Conservation (phyloP, 1,284 basidiomycete species). For the Tremellales sp. region DNA sequence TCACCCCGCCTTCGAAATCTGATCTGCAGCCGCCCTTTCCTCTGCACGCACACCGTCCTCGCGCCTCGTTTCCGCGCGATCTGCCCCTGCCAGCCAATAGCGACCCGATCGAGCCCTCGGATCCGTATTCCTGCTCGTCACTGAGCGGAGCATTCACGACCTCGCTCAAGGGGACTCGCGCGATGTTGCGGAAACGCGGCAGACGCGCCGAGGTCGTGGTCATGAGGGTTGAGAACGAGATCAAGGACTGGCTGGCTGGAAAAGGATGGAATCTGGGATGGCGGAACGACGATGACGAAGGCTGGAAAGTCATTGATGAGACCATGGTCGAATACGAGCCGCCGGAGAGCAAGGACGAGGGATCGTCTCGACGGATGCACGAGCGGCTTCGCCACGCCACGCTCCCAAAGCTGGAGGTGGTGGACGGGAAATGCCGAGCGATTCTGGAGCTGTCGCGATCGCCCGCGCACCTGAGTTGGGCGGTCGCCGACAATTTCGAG, state of each 20-base stretch:
- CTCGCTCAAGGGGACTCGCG: constrained; percentile 43
- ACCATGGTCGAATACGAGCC: constrained; percentile 17
- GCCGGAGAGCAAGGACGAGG: constrained; percentile 2
- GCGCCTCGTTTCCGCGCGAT: constrained; percentile 31
- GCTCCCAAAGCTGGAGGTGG: not conserved
- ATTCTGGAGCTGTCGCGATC: constrained; percentile 43
- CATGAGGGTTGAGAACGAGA: constrained; percentile 26
- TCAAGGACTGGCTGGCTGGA: constrained; percentile 40
- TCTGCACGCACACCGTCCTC: constrained; percentile 27
- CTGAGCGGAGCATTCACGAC: constrained; percentile 39
- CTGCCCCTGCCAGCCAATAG: constrained; percentile 11
- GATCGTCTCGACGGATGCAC: constrained; percentile 22
- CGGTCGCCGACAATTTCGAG: constrained; percentile 42
- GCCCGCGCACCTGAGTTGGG: constrained; percentile 44
- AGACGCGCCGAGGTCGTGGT: constrained; percentile 40
- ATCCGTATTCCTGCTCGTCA: constrained; percentile 26
- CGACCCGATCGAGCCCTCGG: constrained; percentile 6
- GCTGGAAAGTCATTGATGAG: constrained; percentile 36
- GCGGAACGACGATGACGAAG: constrained; percentile 5
- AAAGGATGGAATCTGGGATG: constrained; percentile 13
- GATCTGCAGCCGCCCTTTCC: constrained; percentile 42
- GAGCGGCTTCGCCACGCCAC: constrained; percentile 23
- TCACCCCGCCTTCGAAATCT: constrained; percentile 26
- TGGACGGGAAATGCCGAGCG: constrained; percentile 16
- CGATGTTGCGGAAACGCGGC: constrained; percentile 34